Conservation (phyloP, 192 early-diverging fungal genomes). For the Bifiguratus adelaidae region DNA sequence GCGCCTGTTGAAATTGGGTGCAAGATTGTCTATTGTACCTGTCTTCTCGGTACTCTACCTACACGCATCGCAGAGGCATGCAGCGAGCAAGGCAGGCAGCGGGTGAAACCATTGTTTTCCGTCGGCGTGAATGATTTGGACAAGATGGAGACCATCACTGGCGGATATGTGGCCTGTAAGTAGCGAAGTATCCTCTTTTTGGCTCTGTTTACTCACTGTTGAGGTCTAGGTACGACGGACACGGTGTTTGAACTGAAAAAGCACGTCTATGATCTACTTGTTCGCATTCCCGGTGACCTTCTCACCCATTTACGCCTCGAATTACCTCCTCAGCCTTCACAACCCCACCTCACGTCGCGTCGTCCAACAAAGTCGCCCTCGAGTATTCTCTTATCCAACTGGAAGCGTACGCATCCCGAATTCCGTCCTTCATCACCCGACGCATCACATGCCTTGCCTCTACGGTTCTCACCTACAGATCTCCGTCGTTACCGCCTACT, state of each 20-base stretch:
- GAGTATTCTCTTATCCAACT: not conserved
- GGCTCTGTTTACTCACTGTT: not conserved
- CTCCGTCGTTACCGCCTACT: conserved; percentile 23
- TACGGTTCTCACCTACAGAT: conserved; percentile 13
- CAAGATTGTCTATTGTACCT: conserved; percentile 29
- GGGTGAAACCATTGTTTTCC: conserved; percentile 25
- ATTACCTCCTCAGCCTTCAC: not conserved
- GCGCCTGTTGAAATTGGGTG: conserved; percentile 34
- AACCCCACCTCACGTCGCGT: not conserved
- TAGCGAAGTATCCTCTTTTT: not conserved
- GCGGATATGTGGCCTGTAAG: conserved; percentile 39
- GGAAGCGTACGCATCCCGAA: not conserved
- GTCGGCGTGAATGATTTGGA: conserved; percentile 39
- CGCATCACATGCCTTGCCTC: not conserved
- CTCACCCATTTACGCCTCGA: too few relatives aligned
- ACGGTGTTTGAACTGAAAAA: conserved; percentile 30
- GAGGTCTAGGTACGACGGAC: conserved; percentile 32
- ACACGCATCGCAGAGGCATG: conserved; percentile 1
- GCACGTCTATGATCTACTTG: conserved; percentile 31
- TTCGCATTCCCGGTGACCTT: conserved; percentile 18
- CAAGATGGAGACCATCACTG: conserved; percentile 10
- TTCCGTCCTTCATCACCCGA: not conserved
- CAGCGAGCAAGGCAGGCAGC: conserved; percentile 1
- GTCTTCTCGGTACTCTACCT: conserved; percentile 29
- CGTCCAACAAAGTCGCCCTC: not conserved